A percentile compares a stretch with the other conserved stretches of the same genome.
These are phyloP conservation scores for Henckelia pumila DNA, from an alignment of 257 asterid genomes.

Conservation along the genomic window DNA sequence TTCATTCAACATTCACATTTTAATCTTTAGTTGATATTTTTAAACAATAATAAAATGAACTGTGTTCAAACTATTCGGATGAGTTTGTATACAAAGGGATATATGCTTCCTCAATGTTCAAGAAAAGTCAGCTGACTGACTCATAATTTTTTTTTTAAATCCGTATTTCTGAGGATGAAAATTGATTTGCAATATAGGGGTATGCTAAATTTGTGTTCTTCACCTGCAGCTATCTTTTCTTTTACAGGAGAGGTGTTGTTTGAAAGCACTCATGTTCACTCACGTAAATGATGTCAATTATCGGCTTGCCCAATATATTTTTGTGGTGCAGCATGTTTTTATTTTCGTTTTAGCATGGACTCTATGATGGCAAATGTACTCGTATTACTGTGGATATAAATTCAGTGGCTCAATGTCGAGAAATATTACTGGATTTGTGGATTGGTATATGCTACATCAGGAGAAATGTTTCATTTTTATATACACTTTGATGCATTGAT, in stretches of 20 bases:
- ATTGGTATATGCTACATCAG: not conserved
- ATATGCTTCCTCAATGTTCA: not conserved
- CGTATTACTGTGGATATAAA: not conserved
- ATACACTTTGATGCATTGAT: not conserved
- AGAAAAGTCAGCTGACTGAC: not conserved
- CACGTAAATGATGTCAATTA: not conserved
- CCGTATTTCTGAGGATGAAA: not conserved
- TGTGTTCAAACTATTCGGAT: not conserved
- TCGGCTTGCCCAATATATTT: not conserved
- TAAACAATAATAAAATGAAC: not conserved
- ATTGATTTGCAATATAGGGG: not conserved
- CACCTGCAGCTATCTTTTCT: not conserved
- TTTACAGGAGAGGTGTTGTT: not conserved
- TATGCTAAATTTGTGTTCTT: too few species aligned
- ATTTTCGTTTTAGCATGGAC: not conserved
- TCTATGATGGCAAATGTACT: not conserved
- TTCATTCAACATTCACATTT: too few species aligned
- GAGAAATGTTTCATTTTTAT: not conserved
- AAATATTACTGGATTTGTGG: not conserved
- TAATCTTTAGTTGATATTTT: not conserved
- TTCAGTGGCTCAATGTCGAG: not conserved
- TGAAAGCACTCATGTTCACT: not conserved
- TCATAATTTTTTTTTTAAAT: too few species aligned
- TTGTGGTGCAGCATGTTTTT: not conserved
- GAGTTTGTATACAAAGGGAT: constrained; percentile 10